A percentile compares a stretch with the other conserved stretches of the same genome.
These are phyloP conservation scores for Auricularia cornea DNA, from an alignment of 768 basidiomycete species.

Conservation along the genomic window DNA sequence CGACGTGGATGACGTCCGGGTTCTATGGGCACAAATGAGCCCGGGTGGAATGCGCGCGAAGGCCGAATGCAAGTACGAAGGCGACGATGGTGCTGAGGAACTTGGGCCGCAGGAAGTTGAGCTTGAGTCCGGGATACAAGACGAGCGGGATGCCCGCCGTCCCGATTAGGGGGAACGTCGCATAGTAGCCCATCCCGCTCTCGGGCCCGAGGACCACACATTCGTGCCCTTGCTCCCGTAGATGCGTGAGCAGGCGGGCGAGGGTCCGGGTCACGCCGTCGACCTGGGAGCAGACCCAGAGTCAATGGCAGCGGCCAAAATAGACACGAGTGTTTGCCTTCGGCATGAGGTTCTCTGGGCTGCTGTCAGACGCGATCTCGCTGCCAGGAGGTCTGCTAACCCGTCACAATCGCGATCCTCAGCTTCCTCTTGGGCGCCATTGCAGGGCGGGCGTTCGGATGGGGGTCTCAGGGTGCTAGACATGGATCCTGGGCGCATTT, in stretches of 20 bases:
- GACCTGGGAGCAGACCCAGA: constrained; percentile 10
- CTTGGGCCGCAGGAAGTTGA: constrained; percentile 35
- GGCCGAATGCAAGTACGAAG: constrained; percentile 14
- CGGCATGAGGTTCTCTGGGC: constrained; percentile 31
- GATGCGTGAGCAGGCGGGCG: constrained; percentile 32
- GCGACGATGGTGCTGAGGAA: constrained; percentile 28
- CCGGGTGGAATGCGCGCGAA: not conserved
- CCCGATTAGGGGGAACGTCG: constrained; percentile 30
- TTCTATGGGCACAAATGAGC: constrained; percentile 7
- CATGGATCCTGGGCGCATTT: not conserved
- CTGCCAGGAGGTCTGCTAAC: not conserved
- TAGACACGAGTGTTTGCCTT: constrained; percentile 12
- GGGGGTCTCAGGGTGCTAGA: not conserved
- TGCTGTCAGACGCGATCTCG: not conserved
- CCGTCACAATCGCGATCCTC: not conserved
- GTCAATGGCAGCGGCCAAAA: not conserved
- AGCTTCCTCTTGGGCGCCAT: not conserved
- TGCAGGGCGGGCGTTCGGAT: not conserved
- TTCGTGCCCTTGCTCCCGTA: constrained; percentile 32
- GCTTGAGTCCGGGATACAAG: constrained; percentile 28
- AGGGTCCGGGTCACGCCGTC: constrained; percentile 39
- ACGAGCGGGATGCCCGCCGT: constrained; percentile 30
- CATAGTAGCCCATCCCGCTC: constrained; percentile 21
- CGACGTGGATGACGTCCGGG: constrained; percentile 36
- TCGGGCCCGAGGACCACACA: constrained; percentile 35